Percentiles rank a stretch among this genome's conserved stretches.
Conservation (phyloP, 1,284 basidiomycete genomes). For the Ganoderma sinense region DNA sequence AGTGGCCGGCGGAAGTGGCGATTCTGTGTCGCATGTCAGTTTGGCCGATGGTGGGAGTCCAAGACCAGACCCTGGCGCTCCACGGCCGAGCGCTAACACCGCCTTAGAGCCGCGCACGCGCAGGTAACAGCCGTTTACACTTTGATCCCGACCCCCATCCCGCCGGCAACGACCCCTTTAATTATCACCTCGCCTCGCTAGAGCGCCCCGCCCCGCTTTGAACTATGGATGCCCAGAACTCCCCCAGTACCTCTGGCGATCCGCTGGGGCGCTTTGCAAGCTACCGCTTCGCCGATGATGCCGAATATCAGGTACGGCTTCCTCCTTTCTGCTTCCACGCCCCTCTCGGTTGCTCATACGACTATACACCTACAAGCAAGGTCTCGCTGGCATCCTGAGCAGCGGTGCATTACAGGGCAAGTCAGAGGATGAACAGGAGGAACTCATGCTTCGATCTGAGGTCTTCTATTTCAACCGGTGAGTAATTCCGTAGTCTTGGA, state of each 20-base stretch:
- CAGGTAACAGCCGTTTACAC: not conserved
- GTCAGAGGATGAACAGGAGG: slow-evolving; percentile 50
- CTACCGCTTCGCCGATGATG: slow-evolving; percentile 64
- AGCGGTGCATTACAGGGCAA: slow-evolving; percentile 48
- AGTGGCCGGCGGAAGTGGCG: not conserved
- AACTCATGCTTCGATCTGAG: slow-evolving; percentile 58
- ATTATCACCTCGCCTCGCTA: slow-evolving; percentile 2
- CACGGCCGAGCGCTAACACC: not conserved
- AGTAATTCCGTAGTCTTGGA: slow-evolving; percentile 26
- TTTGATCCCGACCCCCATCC: slow-evolving; percentile 1
- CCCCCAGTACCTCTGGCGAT: not conserved
- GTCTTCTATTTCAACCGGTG: slow-evolving; percentile 81
- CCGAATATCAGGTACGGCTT: slow-evolving; percentile 61
- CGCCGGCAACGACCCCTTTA: not conserved
- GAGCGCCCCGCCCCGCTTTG: not conserved
- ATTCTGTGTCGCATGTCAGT: not conserved
- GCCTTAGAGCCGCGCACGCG: not conserved
- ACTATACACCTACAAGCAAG: slow-evolving; percentile 56
- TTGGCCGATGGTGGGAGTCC: not conserved
- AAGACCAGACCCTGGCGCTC: not conserved
- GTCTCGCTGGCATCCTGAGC: slow-evolving; percentile 62
- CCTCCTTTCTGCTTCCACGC: not conserved
- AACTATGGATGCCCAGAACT: not conserved
- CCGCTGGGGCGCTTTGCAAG: slow-evolving; percentile 21
- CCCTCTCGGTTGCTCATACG: slow-evolving; percentile 2